phyloP scores from a whole-genome alignment of 2,329 filamentous ascomycete species.

The Colletotrichum salicis region DNA sequence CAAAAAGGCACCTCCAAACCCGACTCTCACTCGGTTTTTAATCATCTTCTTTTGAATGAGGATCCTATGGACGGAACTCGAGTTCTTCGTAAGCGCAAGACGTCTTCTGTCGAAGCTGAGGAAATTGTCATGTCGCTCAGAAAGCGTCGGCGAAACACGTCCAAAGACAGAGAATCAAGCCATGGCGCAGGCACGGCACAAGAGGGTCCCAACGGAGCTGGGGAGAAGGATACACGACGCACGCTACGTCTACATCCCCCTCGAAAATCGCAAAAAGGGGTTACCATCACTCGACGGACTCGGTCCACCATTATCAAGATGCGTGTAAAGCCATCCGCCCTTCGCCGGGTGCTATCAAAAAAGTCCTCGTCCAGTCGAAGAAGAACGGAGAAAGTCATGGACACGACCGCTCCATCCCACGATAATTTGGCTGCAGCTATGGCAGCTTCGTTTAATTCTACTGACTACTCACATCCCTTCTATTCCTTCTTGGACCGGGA shows the following conservation, averaged over 20 bases:
- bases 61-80: conserved; percentile 81
- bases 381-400: conserved; percentile 48
- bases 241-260: conserved; percentile 66
- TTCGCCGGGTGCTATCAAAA: conserved; percentile 69
- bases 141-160: conserved; percentile 63
- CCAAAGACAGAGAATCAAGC: conserved; percentile 52
- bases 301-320: conserved; percentile 65
- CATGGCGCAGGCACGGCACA: conserved; percentile 48
- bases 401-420: conserved; percentile 42
- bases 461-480: conserved; percentile 78
- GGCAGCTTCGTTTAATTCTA: conserved; percentile 48
- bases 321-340: conserved; percentile 64
- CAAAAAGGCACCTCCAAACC: conserved; percentile 72
- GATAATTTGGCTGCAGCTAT: conserved; percentile 36
- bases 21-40: conserved; percentile 82
- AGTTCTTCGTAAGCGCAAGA: conserved; percentile 84
- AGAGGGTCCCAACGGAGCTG: conserved; percentile 42
- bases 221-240: conserved; percentile 58
- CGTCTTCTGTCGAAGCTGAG: conserved; percentile 75
- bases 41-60: conserved; percentile 76
- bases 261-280: conserved; percentile 47
- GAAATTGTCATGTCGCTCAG: conserved; percentile 62
- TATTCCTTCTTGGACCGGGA: conserved; percentile 92
- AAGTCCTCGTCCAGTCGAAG: conserved; percentile 65
- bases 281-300: conserved; percentile 47